phyloP scores from a whole-genome alignment of 768 basidiomycete species.

The Tephrocybe rancida region DNA sequence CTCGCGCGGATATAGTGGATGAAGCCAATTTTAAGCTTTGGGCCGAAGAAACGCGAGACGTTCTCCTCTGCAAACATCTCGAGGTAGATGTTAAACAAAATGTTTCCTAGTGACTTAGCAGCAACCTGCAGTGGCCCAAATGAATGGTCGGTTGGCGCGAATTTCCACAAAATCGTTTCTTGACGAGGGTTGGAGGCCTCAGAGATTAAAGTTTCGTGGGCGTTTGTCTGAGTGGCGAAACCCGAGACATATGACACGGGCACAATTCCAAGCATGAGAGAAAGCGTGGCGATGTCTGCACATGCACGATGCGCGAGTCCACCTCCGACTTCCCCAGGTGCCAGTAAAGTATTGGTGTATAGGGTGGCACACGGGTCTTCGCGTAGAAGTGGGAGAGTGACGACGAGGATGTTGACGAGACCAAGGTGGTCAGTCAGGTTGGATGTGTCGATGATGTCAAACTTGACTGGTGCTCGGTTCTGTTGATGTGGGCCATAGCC shows the following conservation, averaged over 20 bases:
- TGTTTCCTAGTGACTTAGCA: constrained; percentile 31
- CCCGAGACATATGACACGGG: constrained; percentile 42
- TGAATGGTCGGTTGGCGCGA: not conserved
- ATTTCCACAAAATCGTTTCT: constrained; percentile 8
- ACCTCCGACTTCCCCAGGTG: constrained; percentile 21
- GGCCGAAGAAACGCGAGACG: not conserved
- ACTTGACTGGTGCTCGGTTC: constrained; percentile 32
- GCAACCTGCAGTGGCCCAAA: constrained; percentile 5
- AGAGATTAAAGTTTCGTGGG: constrained; percentile 35
- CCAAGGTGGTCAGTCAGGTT: constrained; percentile 53
- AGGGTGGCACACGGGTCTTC: constrained; percentile 31
- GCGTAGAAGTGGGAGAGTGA: constrained; percentile 38
- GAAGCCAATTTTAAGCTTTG: constrained; percentile 17
- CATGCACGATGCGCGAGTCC: constrained; percentile 33
- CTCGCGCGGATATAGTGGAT: constrained; percentile 50
- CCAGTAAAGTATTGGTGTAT: constrained; percentile 44
- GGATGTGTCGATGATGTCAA: constrained; percentile 52
- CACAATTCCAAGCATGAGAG: constrained; percentile 41
- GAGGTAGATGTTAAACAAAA: constrained; percentile 45
- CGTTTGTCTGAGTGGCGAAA: constrained; percentile 41
- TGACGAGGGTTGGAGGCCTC: not conserved
- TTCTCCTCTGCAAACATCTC: constrained; percentile 47
- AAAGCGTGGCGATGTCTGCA: constrained; percentile 41
- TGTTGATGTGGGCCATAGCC: constrained; percentile 27
- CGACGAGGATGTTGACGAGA: constrained; percentile 44